Evolutionary conservation across 2,329 filamentous ascomycete species (phyloP).

Genomic region (Fusarium sp.): DNA sequence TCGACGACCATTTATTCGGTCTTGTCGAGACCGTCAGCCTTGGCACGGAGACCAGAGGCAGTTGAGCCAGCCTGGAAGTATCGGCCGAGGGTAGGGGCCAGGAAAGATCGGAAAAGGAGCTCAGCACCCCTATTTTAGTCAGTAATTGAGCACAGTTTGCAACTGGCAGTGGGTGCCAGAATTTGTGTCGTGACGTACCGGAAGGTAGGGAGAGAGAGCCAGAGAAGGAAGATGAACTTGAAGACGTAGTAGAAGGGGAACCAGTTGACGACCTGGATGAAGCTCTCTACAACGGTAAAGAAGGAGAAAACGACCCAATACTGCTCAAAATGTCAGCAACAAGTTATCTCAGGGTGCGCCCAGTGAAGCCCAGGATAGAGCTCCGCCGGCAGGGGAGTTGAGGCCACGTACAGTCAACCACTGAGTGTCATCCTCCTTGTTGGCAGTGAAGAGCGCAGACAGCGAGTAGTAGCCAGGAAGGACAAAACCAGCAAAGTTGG

Average conservation of each 20-base stretch:
- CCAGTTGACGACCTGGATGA: constrained; percentile 90
- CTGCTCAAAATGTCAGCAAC: constrained; percentile 63
- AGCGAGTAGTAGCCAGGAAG: constrained; percentile 90
- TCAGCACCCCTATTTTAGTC: constrained; percentile 83
- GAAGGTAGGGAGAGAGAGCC: constrained; percentile 97
- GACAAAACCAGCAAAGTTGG: constrained; percentile 88
- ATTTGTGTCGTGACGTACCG: constrained; percentile 71
- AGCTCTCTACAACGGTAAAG: constrained; percentile 87
- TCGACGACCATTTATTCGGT: constrained; percentile 67
- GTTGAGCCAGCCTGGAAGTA: constrained; percentile 87
- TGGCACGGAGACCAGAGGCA: constrained; percentile 88
- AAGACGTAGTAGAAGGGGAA: constrained; percentile 99
- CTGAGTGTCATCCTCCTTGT: constrained; percentile 86
- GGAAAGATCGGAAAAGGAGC: constrained; percentile 95
- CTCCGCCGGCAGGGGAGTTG: constrained; percentile 15
- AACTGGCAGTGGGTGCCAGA: constrained; percentile 18
- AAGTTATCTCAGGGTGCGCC: constrained; percentile 7
- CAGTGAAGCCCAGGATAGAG: constrained; percentile 13
- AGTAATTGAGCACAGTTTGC: constrained; percentile 26
- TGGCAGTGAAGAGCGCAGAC: constrained; percentile 79
- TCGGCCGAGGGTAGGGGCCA: constrained; percentile 91
- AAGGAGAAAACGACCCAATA: constrained; percentile 92
- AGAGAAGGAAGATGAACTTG: constrained; percentile 98
- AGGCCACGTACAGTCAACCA: constrained; percentile 76
- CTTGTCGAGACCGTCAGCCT: constrained; percentile 85